A percentile compares a stretch with the other conserved stretches of the same genome.
These are phyloP conservation scores for Starmerella bombicola DNA, from an alignment of 805 yeast species.

Conservation along the genomic window DNA sequence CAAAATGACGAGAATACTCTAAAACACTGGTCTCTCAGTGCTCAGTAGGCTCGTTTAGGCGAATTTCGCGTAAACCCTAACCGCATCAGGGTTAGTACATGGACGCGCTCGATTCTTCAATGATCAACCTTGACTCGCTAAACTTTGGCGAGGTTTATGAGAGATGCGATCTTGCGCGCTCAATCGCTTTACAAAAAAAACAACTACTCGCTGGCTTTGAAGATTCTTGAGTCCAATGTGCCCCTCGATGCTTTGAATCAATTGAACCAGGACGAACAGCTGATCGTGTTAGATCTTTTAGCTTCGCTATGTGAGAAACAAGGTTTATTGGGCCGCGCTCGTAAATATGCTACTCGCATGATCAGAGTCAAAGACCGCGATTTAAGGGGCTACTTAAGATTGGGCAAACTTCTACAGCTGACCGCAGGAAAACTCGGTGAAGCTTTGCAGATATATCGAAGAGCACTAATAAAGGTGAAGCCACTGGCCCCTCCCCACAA, in stretches of 20 bases:
- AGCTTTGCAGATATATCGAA: slow-evolving; percentile 15
- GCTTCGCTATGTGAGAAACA: slow-evolving; percentile 18
- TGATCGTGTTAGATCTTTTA: slow-evolving; percentile 14
- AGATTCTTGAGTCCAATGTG: slow-evolving; percentile 16
- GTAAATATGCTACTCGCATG: slow-evolving; percentile 13
- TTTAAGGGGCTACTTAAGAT: slow-evolving; percentile 19
- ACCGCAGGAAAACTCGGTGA: slow-evolving; percentile 5
- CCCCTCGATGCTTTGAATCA: not conserved
- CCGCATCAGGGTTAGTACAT: too few relatives aligned
- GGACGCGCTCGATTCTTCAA: too few relatives aligned
- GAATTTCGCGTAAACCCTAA: too few relatives aligned
- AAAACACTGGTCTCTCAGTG: too few relatives aligned
- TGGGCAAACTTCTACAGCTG: slow-evolving; percentile 18
- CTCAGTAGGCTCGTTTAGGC: too few relatives aligned
- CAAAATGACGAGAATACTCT: too few relatives aligned
- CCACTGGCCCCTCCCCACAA: not conserved
- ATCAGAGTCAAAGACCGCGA: slow-evolving; percentile 9
- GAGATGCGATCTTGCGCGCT: slow-evolving; percentile 17
- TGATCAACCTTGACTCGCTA: too few relatives aligned
- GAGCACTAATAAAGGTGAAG: slow-evolving; percentile 11
- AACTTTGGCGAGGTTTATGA: too few relatives aligned
- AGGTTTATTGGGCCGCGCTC: slow-evolving; percentile 13
- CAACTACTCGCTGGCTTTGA: slow-evolving; percentile 15
- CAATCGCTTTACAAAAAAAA: slow-evolving; percentile 13
- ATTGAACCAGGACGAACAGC: slow-evolving; percentile 4